phyloP scores from a whole-genome alignment of 768 basidiomycete genomes.

The Suillus cothurnatus region DNA sequence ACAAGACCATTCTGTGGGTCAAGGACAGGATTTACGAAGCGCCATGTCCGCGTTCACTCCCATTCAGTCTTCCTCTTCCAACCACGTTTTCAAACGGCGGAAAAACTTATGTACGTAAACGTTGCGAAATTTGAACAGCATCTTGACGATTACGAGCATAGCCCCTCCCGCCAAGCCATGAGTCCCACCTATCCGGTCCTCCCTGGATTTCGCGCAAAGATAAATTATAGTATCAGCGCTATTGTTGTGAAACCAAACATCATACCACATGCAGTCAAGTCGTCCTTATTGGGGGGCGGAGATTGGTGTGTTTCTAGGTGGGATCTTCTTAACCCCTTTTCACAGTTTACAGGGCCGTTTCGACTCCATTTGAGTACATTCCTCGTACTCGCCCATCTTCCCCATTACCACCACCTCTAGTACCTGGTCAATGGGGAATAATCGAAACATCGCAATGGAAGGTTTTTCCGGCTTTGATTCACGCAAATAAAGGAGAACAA shows the following conservation, averaged over 20 bases:
- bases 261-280: constrained; percentile 49
- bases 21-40: constrained; percentile 42
- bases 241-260: constrained; percentile 50
- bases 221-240: constrained; percentile 63
- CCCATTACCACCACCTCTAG: constrained; percentile 51
- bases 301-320: constrained; percentile 47
- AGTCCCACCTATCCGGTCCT: constrained; percentile 68
- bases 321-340: not conserved
- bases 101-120: constrained; percentile 56
- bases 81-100: constrained; percentile 56
- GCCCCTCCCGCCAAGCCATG: constrained; percentile 72
- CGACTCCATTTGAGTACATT: constrained; percentile 63
- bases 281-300: constrained; percentile 52
- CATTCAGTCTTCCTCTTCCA: constrained; percentile 61
- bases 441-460: constrained; percentile 51
- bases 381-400: constrained; percentile 65
- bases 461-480: constrained; percentile 43
- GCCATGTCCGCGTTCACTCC: constrained; percentile 53
- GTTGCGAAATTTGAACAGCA: not conserved
- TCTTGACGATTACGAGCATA: constrained; percentile 25
- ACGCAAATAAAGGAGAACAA: constrained; percentile 40
- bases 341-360: constrained; percentile 44
- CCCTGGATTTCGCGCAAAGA: constrained; percentile 69
- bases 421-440: constrained; percentile 40
- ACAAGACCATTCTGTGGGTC: constrained; percentile 58